Conservation (phyloP, 352 stramenopile species). For the Globisporangium viniferum region DNA sequence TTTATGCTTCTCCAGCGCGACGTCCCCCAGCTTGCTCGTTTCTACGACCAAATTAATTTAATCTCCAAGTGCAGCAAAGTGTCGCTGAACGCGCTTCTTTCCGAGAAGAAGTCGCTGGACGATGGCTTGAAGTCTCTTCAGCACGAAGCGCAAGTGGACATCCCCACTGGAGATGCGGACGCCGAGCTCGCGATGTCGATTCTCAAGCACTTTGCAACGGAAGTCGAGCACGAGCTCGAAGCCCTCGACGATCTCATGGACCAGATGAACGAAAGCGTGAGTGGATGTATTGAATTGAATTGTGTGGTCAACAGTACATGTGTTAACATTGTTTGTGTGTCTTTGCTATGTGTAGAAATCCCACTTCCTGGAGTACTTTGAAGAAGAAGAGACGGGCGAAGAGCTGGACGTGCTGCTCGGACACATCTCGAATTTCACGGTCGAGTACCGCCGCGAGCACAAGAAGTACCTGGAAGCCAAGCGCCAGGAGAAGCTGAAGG, state of each 20-base stretch:
- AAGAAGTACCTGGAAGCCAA: slow-evolving; percentile 58
- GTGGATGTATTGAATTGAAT: slow-evolving; percentile 10
- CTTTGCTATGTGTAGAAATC: slow-evolving; percentile 40
- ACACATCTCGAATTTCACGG: slow-evolving; percentile 74
- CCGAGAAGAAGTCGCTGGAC: slow-evolving; percentile 73
- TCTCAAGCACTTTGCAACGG: slow-evolving; percentile 53
- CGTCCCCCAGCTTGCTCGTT: slow-evolving; percentile 64
- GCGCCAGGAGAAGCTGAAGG: slow-evolving; percentile 21
- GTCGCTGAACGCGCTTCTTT: slow-evolving; percentile 52
- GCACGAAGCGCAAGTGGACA: slow-evolving; percentile 42
- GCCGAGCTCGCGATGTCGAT: slow-evolving; percentile 45
- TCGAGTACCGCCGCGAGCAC: slow-evolving; percentile 70
- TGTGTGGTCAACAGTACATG: not conserved
- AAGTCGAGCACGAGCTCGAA: slow-evolving; percentile 59
- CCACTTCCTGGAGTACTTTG: slow-evolving; percentile 79
- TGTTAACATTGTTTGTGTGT: not conserved
- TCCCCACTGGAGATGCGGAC: slow-evolving; percentile 25
- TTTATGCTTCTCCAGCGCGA: slow-evolving; percentile 29
- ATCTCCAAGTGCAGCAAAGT: slow-evolving; percentile 75
- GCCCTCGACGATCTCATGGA: slow-evolving; percentile 47
- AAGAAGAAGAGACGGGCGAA: slow-evolving; percentile 77
- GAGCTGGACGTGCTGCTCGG: slow-evolving; percentile 71
- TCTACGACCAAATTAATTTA: slow-evolving; percentile 77
- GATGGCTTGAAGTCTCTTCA: slow-evolving; percentile 52
- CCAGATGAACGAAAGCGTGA: slow-evolving; percentile 48